Evolutionary conservation across 805 yeast genomes (phyloP).

Genomic region (Kazachstania kunashirensis): DNA sequence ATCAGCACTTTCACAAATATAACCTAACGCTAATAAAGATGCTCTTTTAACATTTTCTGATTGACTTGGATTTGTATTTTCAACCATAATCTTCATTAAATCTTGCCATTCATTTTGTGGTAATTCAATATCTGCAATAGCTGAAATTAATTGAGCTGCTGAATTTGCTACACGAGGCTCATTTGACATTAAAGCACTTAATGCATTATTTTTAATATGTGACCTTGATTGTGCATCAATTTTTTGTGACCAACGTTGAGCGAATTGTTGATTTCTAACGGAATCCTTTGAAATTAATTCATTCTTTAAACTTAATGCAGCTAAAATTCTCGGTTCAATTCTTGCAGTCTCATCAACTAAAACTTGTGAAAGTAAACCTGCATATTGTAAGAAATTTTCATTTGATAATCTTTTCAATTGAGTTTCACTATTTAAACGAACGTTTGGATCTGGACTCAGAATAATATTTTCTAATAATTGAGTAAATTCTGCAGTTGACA

Average conservation of each 20-base stretch:
- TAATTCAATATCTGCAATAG: conserved; percentile 91
- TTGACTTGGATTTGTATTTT: conserved; percentile 71
- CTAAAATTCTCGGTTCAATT: conserved; percentile 81
- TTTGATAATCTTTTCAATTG: conserved; percentile 62
- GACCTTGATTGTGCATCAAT: conserved; percentile 46
- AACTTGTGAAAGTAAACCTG: conserved; percentile 59
- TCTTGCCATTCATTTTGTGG: conserved; percentile 86
- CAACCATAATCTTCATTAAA: conserved; percentile 72
- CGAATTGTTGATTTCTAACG: conserved; percentile 45
- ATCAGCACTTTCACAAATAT: conserved; percentile 91
- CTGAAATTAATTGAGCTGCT: conserved; percentile 90
- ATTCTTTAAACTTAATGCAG: conserved; percentile 81
- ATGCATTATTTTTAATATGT: conserved; percentile 56
- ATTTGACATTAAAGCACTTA: conserved; percentile 53
- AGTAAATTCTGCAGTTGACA: conserved; percentile 44
- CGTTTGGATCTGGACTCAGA: conserved; percentile 51
- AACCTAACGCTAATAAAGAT: conserved; percentile 82
- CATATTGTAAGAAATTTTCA: conserved; percentile 66
- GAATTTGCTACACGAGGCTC: conserved; percentile 73
- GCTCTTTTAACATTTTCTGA: conserved; percentile 78
- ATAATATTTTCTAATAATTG: conserved; percentile 72
- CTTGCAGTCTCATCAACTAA: conserved; percentile 55
- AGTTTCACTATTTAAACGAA: conserved; percentile 69
- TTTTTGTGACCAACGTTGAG: conserved; percentile 60
- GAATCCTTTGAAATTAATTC: conserved; percentile 76